Percentiles rank a stretch among this genome's conserved stretches.
Evolutionary conservation across 2,329 filamentous ascomycete species (phyloP).

Genomic region (Xylaria hypoxylon): DNA sequence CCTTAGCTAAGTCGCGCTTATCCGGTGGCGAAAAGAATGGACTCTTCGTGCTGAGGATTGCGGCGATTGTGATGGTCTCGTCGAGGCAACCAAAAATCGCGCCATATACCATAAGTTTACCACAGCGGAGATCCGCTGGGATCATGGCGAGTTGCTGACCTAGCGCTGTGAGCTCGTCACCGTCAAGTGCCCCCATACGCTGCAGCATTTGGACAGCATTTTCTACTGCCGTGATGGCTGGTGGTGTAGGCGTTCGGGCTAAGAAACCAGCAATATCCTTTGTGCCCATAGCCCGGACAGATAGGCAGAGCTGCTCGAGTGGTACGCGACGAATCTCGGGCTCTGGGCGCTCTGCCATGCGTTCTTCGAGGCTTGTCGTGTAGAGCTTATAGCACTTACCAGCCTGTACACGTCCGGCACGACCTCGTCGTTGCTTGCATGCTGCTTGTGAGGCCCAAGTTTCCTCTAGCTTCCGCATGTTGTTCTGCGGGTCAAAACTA

Average conservation of each 20-base stretch:
- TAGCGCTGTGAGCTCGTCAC: constrained; percentile 87
- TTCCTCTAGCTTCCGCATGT: constrained; percentile 94
- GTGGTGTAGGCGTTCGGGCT: constrained; percentile 87
- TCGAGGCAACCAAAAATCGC: constrained; percentile 94
- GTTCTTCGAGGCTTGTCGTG: constrained; percentile 83
- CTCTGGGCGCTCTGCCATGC: constrained; percentile 89
- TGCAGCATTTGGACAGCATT: constrained; percentile 82
- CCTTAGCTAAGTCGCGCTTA: constrained; percentile 83
- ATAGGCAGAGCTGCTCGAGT: constrained; percentile 92
- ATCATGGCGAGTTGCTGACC: constrained; percentile 96
- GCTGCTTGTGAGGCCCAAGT: constrained; percentile 95
- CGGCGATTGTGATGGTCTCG: constrained; percentile 86
- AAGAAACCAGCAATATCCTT: constrained; percentile 84
- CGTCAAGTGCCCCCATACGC: constrained; percentile 89
- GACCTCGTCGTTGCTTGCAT: constrained; percentile 92
- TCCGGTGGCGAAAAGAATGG: constrained; percentile 89
- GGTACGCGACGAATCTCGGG: constrained; percentile 95
- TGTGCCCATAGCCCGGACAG: constrained; percentile 94
- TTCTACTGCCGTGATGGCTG: constrained; percentile 85
- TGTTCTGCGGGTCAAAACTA: constrained; percentile 89
- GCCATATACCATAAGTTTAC: constrained; percentile 95
- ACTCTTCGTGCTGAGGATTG: constrained; percentile 88
- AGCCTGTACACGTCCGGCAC: constrained; percentile 91
- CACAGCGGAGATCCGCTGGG: constrained; percentile 90
- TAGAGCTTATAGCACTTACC: constrained; percentile 97